Conservation (phyloP, 192 early-diverging fungal species). For the Oehlia diaphana region DNA sequence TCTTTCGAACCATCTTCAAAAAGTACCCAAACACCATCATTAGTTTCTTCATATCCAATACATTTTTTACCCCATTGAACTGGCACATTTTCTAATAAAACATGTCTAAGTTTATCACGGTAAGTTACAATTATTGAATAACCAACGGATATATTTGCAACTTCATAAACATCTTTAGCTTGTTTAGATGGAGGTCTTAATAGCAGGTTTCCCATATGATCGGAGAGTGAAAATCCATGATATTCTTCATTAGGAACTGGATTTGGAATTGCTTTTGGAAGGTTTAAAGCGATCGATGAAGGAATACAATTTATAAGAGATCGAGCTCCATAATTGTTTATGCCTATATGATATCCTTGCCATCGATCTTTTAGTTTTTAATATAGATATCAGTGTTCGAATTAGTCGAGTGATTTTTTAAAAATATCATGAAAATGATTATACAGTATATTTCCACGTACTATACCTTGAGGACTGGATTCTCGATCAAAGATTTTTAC, state of each 20-base stretch:
- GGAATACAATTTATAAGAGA: background rate
- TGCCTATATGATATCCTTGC: slow-evolving; percentile 9
- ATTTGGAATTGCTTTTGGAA: background rate
- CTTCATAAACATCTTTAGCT: background rate
- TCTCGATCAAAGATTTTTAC: no score
- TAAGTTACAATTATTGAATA: background rate
- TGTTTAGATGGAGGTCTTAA: background rate
- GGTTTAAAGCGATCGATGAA: background rate
- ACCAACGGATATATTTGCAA: background rate
- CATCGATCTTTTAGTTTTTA: background rate
- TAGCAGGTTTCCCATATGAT: background rate
- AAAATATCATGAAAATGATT: no score
- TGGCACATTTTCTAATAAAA: background rate
- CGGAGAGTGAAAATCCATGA: background rate
- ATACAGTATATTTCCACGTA: no score
- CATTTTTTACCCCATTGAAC: background rate
- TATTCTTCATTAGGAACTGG: background rate
- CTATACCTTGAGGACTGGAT: slow-evolving; percentile 2
- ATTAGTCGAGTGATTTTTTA: no score
- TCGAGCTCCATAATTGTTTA: background rate
- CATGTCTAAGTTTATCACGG: background rate
- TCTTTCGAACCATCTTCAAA: no score
- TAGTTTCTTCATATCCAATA: no score
- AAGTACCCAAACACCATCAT: no score
- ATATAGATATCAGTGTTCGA: no score